Conservation (phyloP, 2,329 filamentous ascomycete genomes). For the Fusarium sp. region DNA sequence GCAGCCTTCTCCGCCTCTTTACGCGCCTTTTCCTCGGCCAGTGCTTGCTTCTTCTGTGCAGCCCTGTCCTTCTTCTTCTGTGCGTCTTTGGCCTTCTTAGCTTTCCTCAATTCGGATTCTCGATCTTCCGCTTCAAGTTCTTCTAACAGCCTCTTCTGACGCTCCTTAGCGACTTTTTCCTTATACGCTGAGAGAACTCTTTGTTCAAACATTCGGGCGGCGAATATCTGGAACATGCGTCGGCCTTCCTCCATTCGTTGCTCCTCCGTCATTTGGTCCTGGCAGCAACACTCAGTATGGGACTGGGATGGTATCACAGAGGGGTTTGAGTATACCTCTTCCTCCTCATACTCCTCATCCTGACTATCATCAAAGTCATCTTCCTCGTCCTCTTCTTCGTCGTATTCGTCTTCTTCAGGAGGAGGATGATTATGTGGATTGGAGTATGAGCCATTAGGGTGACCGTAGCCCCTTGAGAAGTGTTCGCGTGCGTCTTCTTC, state of each 20-base stretch:
- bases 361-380: slow-evolving; percentile 71
- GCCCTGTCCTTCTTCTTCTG: slow-evolving; percentile 97
- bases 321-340: slow-evolving; percentile 71
- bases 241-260: slow-evolving; percentile 99
- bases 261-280: slow-evolving; percentile 98
- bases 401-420: slow-evolving; percentile 79
- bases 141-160: slow-evolving; percentile 88
- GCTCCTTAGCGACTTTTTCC: slow-evolving; percentile 94
- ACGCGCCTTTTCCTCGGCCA: slow-evolving; percentile 89
- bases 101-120: slow-evolving; percentile 80
- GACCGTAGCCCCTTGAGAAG: slow-evolving; percentile 66
- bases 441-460: slow-evolving; percentile 68
- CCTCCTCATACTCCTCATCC: slow-evolving; percentile 77
- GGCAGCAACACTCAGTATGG: slow-evolving; percentile 57
- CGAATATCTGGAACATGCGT: slow-evolving; percentile 99
- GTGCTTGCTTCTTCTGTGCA: slow-evolving; percentile 83
- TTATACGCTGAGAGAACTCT: slow-evolving; percentile 96
- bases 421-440: slow-evolving; percentile 76
- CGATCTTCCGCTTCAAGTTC: slow-evolving; percentile 88
- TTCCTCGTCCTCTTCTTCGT: slow-evolving; percentile 71
- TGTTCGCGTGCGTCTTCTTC: slow-evolving; percentile 82
- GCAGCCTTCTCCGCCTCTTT: slow-evolving; percentile 90
- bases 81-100: slow-evolving; percentile 92
- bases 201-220: slow-evolving; percentile 98
- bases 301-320: slow-evolving; percentile 51